phyloP scores from a whole-genome alignment of 768 basidiomycete genomes.

The Phanerodontia chrysosporium region DNA sequence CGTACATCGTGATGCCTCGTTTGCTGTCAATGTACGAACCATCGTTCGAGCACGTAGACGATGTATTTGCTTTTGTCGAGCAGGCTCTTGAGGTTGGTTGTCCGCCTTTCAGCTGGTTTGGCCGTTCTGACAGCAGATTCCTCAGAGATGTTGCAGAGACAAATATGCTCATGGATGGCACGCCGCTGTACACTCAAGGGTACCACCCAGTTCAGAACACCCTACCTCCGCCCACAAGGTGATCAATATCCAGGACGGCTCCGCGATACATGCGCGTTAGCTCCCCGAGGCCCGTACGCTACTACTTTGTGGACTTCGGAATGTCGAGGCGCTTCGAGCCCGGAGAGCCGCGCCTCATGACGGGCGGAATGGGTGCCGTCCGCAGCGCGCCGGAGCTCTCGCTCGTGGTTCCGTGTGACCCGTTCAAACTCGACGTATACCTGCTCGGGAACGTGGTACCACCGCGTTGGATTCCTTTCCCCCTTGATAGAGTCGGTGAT shows the following conservation, averaged over 20 bases:
- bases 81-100: too few species aligned
- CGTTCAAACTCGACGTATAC: conserved; percentile 23
- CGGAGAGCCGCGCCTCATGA: background rate
- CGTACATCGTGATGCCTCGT: too few species aligned
- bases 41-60: too few species aligned
- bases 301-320: conserved; percentile 25
- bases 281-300: conserved; percentile 1
- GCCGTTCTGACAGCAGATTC: too few species aligned
- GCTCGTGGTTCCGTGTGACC: conserved; percentile 16
- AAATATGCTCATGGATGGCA: conserved; percentile 14
- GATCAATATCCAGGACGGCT: too few species aligned
- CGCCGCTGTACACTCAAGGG: conserved; percentile 10
- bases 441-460: conserved; percentile 18
- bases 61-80: too few species aligned
- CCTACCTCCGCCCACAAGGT: too few species aligned
- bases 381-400: conserved; percentile 18
- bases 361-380: conserved; percentile 12
- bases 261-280: background rate
- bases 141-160: conserved; percentile 1
- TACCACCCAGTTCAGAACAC: too few species aligned
- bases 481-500: too few species aligned
- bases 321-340: conserved; percentile 10
- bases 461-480: too few species aligned
- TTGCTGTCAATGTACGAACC: too few species aligned
- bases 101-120: too few species aligned